Base-by-base conservation (phyloP, 345 rosid species). In the Trapa incisa region DNA sequence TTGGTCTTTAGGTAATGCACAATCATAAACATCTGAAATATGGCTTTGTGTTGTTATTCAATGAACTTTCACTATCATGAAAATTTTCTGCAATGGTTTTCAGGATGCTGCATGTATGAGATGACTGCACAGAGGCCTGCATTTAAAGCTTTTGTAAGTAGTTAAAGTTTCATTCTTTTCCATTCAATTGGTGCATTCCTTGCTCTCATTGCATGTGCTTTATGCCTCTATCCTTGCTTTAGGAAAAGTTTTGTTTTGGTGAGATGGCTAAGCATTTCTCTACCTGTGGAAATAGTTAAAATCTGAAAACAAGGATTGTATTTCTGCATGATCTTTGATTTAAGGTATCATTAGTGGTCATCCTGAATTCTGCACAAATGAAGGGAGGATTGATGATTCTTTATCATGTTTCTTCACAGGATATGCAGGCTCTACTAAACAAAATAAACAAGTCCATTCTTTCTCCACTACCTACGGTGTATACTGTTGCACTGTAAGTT, bases 41-140 rank as follows among this genome's bases (percentile, higher is more conserved):
- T 54, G 54, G 67, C 64, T 12, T 3, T 68, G 38, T 9, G 41
- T 29, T 29, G 14, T 5, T 67, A 37, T 74, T 38, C 45, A 6
- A 14, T 15, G 67, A 54, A 66, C 56, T 62, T 47, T 22, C 63
- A 57, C 79, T 2, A 64, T 71, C 38, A 13, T 10, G 47, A 12
- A 53, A 64, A 69, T 65, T 66, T 61, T 17, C 32, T 52, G 10
- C 35, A 32, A 35, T 29, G 29, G 71, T 62, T 72, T 77, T 22
- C 88, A 94, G 99, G 99, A 73, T 94, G 99, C 79, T 94, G 99
- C 70, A 75, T 91, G 72, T 89, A 94, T 62, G 99, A 94, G 79
- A 94, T 94, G 95, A 71, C 92, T 71, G 85, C 97, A 73, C 87
- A 81, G 61, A 91, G 76, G 81, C 89, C 97, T 70, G 97, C 97